These are phyloP conservation scores for Fusarium papillatum DNA, from an alignment of 2,329 filamentous ascomycete genomes.

Conservation along the genomic window DNA sequence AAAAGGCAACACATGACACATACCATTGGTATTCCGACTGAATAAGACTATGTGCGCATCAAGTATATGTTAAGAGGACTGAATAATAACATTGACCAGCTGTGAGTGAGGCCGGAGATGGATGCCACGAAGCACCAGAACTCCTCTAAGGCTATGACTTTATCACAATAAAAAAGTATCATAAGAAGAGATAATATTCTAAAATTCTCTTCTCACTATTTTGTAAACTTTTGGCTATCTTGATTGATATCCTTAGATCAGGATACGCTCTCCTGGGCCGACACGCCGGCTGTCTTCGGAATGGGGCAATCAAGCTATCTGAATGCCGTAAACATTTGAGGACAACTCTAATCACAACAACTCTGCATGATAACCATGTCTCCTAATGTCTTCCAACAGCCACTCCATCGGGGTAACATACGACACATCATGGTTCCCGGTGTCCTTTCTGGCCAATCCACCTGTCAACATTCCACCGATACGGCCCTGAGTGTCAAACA, in stretches of 20 bases:
- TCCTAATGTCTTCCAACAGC: constrained; percentile 18
- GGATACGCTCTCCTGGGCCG: neutral
- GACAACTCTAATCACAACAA: neutral
- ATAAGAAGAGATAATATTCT: neutral
- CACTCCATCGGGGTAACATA: constrained; percentile 29
- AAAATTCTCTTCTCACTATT: neutral
- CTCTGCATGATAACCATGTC: constrained; percentile 14
- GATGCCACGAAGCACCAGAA: neutral
- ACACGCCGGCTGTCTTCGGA: too few species aligned
- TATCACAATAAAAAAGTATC: neutral
- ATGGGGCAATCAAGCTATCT: too few species aligned
- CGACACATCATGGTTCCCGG: neutral
- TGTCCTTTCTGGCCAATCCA: neutral
- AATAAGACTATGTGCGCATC: too few species aligned
- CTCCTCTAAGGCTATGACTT: neutral
- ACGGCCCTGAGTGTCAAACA: constrained; percentile 11
- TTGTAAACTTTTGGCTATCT: neutral
- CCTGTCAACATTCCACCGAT: constrained; percentile 13
- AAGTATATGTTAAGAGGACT: neutral
- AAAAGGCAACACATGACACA: neutral
- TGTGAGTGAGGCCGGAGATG: neutral
- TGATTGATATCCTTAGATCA: neutral
- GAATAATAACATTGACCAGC: neutral
- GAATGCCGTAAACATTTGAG: neutral
- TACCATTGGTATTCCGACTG: neutral